Evolutionary conservation across 1,284 basidiomycete species (phyloP).

Genomic region (Somion occarium): DNA sequence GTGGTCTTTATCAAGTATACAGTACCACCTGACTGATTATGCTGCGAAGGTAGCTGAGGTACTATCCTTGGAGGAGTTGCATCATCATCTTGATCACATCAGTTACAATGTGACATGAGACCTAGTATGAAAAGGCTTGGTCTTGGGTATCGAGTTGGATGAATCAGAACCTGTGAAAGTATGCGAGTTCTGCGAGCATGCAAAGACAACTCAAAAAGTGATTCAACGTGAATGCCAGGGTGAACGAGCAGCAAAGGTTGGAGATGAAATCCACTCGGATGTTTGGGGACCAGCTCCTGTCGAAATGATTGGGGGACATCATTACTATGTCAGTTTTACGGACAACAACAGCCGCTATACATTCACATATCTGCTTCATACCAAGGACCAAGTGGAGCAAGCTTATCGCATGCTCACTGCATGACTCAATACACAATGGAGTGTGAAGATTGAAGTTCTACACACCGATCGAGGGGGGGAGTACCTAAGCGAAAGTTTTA

Average conservation of each 20-base stretch:
- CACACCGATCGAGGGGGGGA: constrained; percentile 8
- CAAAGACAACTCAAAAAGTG: constrained; percentile 25
- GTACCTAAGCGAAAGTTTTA: constrained; percentile 7
- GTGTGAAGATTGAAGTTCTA: neutral
- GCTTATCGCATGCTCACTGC: neutral
- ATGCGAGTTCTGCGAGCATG: constrained; percentile 32
- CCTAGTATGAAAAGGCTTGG: constrained; percentile 19
- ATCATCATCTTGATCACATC: constrained; percentile 31
- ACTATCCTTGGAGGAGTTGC: constrained; percentile 24
- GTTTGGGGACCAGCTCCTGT: constrained; percentile 31
- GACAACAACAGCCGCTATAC: constrained; percentile 23
- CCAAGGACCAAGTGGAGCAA: constrained; percentile 14
- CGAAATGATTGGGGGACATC: constrained; percentile 16
- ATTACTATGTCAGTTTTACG: constrained; percentile 20
- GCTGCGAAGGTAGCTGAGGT: constrained; percentile 7
- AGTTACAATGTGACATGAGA: constrained; percentile 26
- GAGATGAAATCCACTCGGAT: constrained; percentile 32
- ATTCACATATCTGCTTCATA: constrained; percentile 18
- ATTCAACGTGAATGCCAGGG: constrained; percentile 28
- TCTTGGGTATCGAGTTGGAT: neutral
- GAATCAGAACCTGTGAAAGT: constrained; percentile 9
- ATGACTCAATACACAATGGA: neutral
- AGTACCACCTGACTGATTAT: neutral
- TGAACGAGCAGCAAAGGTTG: constrained; percentile 22
- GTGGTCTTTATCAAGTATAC: constrained; percentile 27